phyloP scores from a whole-genome alignment of 2,329 filamentous ascomycete genomes.

The Phialophora verrucosa region DNA sequence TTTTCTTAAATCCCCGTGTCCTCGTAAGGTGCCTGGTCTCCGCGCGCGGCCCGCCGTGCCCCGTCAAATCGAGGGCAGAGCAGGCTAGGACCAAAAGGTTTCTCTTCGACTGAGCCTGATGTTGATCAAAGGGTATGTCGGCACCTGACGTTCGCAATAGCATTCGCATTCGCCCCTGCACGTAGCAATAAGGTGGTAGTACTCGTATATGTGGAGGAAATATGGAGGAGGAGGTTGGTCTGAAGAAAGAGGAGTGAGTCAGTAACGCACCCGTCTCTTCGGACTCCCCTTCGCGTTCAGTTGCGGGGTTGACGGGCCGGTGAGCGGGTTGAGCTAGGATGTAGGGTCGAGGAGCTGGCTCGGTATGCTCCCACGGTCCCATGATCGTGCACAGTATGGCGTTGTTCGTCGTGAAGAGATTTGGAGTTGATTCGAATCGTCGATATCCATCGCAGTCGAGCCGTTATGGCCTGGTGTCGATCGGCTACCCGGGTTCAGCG shows the following conservation, averaged over 20 bases:
- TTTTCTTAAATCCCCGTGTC: slow-evolving; percentile 36
- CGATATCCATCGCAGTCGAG: background rate
- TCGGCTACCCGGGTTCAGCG: background rate
- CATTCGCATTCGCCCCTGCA: background rate
- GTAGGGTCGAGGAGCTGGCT: no score
- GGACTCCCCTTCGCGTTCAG: slow-evolving; percentile 30
- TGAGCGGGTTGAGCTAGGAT: slow-evolving; percentile 37
- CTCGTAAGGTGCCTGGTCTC: slow-evolving; percentile 35
- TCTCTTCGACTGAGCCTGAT: slow-evolving; percentile 32
- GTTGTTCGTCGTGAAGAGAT: background rate
- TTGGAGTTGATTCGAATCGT: background rate
- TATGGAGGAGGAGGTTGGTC: background rate
- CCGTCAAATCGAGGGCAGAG: no score
- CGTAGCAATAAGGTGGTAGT: background rate
- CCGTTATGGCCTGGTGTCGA: background rate
- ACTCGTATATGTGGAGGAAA: background rate
- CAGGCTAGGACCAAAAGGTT: no score
- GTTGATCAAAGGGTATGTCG: background rate
- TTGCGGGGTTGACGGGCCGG: slow-evolving; percentile 22
- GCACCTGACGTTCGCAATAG: background rate
- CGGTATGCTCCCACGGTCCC: background rate
- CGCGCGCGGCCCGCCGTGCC: slow-evolving; percentile 10
- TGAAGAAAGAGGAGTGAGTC: background rate
- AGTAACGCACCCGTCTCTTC: background rate
- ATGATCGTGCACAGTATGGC: background rate